phyloP scores from a whole-genome alignment of 1,284 basidiomycete genomes.

The Microbotryum lychnidis-dioicae region DNA sequence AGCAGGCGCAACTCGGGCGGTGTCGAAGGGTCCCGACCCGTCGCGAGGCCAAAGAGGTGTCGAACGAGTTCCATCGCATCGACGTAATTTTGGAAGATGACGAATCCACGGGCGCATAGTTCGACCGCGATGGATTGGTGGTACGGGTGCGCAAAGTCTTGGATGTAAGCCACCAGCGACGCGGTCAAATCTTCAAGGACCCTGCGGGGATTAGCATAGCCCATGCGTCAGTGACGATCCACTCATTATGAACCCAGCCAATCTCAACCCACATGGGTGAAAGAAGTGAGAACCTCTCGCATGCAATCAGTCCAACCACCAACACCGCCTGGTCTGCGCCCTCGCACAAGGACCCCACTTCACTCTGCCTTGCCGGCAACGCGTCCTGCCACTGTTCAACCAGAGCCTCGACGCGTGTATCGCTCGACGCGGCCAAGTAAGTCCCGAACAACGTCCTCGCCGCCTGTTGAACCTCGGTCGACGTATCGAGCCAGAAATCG shows the following conservation, averaged over 20 bases:
- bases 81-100: conserved; percentile 86
- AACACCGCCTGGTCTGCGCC: conserved; percentile 62
- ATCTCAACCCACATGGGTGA: conserved; percentile 52
- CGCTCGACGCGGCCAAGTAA: conserved; percentile 56
- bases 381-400: conserved; percentile 59
- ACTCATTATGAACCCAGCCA: background rate
- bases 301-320: conserved; percentile 71
- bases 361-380: conserved; percentile 65
- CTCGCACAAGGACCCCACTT: conserved; percentile 50
- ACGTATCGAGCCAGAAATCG: conserved; percentile 62
- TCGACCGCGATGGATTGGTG: conserved; percentile 75
- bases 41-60: conserved; percentile 72
- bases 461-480: conserved; percentile 64
- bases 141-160: conserved; percentile 55
- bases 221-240: background rate
- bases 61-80: conserved; percentile 85
- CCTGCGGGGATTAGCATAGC: conserved; percentile 44
- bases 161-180: conserved; percentile 67
- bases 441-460: conserved; percentile 68
- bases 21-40: conserved; percentile 63
- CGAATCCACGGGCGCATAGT: conserved; percentile 78
- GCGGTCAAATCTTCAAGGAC: conserved; percentile 72
- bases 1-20: conserved; percentile 39
- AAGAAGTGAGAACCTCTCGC: conserved; percentile 69
- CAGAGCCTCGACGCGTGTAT: conserved; percentile 55